Evolutionary conservation across 176 grass and related monocot species (phyloP).

Genomic region (Oryza rufipogon): DNA sequence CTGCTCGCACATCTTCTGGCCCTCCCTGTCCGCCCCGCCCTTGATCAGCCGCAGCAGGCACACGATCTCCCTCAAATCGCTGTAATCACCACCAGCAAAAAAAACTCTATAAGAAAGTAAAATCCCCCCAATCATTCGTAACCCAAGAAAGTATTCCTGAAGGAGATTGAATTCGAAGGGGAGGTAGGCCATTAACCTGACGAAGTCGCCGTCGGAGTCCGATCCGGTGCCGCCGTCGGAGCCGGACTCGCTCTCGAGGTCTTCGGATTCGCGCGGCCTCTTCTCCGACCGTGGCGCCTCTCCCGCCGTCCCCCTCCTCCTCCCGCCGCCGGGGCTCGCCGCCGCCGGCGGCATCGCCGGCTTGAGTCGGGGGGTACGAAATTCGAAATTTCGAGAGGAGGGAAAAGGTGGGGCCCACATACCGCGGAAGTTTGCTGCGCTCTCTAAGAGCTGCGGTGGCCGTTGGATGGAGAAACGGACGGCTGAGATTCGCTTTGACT

Average conservation of each 20-base stretch:
- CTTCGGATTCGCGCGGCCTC: background rate
- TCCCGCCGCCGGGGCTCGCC: constrained; percentile 25
- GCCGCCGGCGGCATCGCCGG: constrained; percentile 18
- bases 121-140: background rate
- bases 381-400: constrained; percentile 18
- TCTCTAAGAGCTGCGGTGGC: background rate
- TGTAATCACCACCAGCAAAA: too few species aligned
- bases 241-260: background rate
- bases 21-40: constrained; percentile 56
- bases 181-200: constrained; percentile 35
- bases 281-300: background rate
- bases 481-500: background rate
- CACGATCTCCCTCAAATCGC: constrained; percentile 68
- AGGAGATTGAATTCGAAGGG: background rate
- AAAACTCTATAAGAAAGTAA: too few species aligned
- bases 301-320: background rate
- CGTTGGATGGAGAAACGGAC: background rate
- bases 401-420: background rate
- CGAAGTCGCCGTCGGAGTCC: constrained; percentile 29
- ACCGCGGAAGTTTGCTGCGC: background rate
- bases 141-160: background rate
- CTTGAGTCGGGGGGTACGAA: background rate
- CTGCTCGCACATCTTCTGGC: constrained; percentile 66
- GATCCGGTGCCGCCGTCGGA: background rate
- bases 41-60: constrained; percentile 67